Evolutionary conservation across 306 rosid species (phyloP), one percentile per base, ranked within the genome.

Genomic region (Sphenostylis stenocarpa): DNA sequence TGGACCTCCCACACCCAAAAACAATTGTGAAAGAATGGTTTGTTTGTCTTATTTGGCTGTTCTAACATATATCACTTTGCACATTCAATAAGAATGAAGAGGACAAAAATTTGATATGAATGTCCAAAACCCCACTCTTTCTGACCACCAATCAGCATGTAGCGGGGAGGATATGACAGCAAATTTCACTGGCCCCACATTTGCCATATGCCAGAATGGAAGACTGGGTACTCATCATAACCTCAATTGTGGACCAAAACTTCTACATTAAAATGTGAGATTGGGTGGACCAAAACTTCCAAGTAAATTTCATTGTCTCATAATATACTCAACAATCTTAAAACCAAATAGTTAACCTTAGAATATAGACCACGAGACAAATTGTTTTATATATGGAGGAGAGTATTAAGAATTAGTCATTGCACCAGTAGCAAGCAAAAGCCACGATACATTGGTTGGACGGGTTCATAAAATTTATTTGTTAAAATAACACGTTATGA

Each of bases 1-100:
- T 17, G 70, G 62, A 51, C 12, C 33, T 36, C 72, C 72, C 47
- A 65, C 23, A 51, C 66, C 20, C 41, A 13, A 29, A n/a, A 65
- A 52, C 41, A 14, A 71, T 52, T 34, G 9, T 7, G 20, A 48
- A 55, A 77, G 82, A 76, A 86, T 86, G 77, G 79, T 82, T 75
- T 89, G 1, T 87, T 87, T 87, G 94, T 89, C 94, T 84, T 77
- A 82, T 82, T 23, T 84, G 82, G 21, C 16, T 41, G 70, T 68
- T 2, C 14, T 53, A 55, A 47, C 76, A 67, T 45, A 64, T 60
- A 38, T n/a, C n/a, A 66, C 69, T 83, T 58, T 73, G 63, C 78
- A 75, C 64, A 80, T 85, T 85, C 8, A 84, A 72, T 75, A 51
- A 58, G 26, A 77, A 77, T 75, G 63, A 74, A 77, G 61, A 76